Percentiles rank a stretch among this genome's conserved stretches.
These are phyloP conservation scores for Ogataea pilisensis DNA, from an alignment of 805 yeast species.

Conservation along the genomic window DNA sequence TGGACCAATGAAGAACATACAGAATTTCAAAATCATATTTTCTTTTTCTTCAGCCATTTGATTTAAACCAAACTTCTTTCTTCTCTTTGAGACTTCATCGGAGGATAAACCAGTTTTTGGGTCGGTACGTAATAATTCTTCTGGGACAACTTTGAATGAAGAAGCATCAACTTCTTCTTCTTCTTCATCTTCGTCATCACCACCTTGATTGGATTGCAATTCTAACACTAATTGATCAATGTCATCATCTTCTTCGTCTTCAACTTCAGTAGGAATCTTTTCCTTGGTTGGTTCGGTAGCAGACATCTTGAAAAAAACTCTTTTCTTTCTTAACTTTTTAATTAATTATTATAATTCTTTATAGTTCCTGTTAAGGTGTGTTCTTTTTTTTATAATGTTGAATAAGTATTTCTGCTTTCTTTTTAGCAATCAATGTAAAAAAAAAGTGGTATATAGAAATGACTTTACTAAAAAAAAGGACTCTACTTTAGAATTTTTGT, in stretches of 20 bases:
- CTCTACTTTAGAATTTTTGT: too few species aligned
- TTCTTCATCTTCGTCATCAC: constrained; percentile 45
- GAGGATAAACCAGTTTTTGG: constrained; percentile 67
- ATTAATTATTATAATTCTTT: background rate
- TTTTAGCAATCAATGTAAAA: background rate
- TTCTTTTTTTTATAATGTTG: too few species aligned
- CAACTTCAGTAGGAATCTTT: constrained; percentile 35
- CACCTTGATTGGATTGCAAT: constrained; percentile 63
- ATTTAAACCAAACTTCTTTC: constrained; percentile 85
- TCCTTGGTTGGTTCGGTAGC: constrained; percentile 23
- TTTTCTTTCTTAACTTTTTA: too few species aligned
- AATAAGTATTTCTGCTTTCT: too few species aligned
- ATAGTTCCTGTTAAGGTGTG: background rate
- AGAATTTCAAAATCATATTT: constrained; percentile 68
- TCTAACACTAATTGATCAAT: constrained; percentile 70
- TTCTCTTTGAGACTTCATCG: constrained; percentile 73
- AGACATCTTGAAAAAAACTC: constrained; percentile 14
- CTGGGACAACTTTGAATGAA: constrained; percentile 74
- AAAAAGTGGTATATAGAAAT: background rate
- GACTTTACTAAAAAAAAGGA: background rate
- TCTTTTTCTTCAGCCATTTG: constrained; percentile 87
- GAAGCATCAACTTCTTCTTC: constrained; percentile 44
- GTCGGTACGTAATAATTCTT: constrained; percentile 77
- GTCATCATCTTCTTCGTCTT: constrained; percentile 55
- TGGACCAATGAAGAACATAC: constrained; percentile 87